Evolutionary conservation across 768 basidiomycete genomes (phyloP), one percentile per base, ranked within the genome.

Genomic region (Leccinum broughii): DNA sequence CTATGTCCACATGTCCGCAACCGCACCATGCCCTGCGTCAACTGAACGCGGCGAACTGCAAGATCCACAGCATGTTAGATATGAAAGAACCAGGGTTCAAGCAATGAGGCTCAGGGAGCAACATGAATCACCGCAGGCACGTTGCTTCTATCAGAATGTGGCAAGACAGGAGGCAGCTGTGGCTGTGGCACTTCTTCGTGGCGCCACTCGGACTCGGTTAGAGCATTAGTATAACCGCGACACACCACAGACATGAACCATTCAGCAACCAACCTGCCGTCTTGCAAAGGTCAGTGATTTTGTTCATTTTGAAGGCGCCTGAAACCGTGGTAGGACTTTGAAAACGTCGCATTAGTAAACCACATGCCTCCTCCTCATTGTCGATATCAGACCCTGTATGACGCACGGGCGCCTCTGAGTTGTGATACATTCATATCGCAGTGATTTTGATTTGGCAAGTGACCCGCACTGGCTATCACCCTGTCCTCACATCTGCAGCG

Each of bases 31-130:
- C 20, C 52, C 20, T 59, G 32, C 49, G 62, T 55, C 57, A 68
- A 35, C 64, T 32, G 24, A 55, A 62, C 58, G 46, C 66, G 63
- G 67, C 35, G 48, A 70, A 37, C 63, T 62, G 44, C 63, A 68
- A 56, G 58, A 54, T 35, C 51, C 54, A 60, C 58, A 41, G 24
- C 61, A 37, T 57, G 48, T 58, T 1, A 6, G 35, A 26, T 51
- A n/a, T 8, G 24, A 26, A 46, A 22, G 26, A 11, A 30, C 3
- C 13, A 39, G 55, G 64, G 48, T 51, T 39, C 13, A 15, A 15
- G 56, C 22, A 63, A 69, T 13, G 62, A 67, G 68, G 68, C 28
- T 49, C 30, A 30, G 30, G 51, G 32, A 24, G 41, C 10, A 14
- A 11, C 11, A 11, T 34, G 34, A 34, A 34, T 35, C 54, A 49